phyloP scores from a whole-genome alignment of 768 basidiomycete species.

The Lentinula detonsa region DNA sequence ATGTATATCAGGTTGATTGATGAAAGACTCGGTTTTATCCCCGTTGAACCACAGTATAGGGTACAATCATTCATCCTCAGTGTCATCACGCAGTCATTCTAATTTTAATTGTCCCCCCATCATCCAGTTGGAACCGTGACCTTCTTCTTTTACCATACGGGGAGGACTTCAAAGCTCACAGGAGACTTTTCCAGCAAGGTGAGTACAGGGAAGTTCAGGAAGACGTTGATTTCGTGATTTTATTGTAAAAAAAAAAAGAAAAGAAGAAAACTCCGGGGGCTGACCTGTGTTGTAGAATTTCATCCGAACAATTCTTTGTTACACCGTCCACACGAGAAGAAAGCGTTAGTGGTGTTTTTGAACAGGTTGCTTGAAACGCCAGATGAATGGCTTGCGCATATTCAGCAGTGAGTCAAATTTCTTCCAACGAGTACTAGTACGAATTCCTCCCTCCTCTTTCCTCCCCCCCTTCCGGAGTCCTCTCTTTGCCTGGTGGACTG shows the following conservation, averaged over 20 bases:
- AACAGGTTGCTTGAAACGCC: not conserved
- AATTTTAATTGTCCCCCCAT: no score
- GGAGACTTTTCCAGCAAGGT: not conserved
- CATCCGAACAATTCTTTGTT: not conserved
- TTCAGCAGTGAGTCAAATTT: not conserved
- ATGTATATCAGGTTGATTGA: no score
- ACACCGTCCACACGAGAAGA: not conserved
- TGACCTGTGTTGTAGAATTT: not conserved
- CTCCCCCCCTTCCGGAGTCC: no score
- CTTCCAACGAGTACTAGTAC: not conserved
- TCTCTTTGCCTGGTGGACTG: no score
- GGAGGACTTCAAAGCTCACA: not conserved
- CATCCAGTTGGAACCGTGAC: conserved; percentile 11
- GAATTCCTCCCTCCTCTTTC: no score
- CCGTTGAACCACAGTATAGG: not conserved
- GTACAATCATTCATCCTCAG: not conserved
- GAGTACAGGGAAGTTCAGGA: not conserved
- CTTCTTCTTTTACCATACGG: conserved; percentile 8
- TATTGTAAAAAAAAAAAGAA: no score
- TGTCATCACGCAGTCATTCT: no score
- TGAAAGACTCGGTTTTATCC: no score
- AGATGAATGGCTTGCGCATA: not conserved
- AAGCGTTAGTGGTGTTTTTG: not conserved
- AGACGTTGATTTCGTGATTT: no score
- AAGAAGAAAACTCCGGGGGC: no score